Conservation (phyloP, 75 land plant species). For the Ceratopteris richardii region DNA sequence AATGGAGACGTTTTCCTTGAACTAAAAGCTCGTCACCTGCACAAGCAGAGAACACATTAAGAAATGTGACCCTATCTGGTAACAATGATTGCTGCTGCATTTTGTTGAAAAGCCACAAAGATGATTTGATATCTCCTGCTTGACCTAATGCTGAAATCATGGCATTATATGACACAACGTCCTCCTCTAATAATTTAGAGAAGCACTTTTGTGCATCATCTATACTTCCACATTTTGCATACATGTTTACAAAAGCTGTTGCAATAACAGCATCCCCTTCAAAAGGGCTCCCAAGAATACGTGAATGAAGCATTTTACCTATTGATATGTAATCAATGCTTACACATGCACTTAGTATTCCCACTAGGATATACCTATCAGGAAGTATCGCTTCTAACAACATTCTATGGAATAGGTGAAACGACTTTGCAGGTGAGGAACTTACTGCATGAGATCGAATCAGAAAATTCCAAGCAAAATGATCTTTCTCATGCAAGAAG, state of each 20-base stretch:
- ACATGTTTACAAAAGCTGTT: constrained; percentile 40
- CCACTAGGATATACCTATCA: neutral
- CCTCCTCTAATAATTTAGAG: constrained; percentile 16
- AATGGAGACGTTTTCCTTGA: constrained; percentile 1
- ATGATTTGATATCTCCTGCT: constrained; percentile 40
- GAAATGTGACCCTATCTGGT: constrained; percentile 51
- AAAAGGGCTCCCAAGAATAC: constrained; percentile 14
- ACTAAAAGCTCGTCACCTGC: constrained; percentile 10
- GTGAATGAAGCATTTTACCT: constrained; percentile 45
- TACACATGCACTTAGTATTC: neutral
- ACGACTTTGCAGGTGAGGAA: neutral
- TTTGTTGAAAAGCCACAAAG: constrained; percentile 37
- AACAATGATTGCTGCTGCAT: constrained; percentile 60
- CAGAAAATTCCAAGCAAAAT: constrained; percentile 3
- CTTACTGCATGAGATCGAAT: neutral
- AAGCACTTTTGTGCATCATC: constrained; percentile 17
- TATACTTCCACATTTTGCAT: constrained; percentile 33
- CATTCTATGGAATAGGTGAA: constrained; percentile 1
- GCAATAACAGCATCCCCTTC: constrained; percentile 35
- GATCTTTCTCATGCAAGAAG: constrained; percentile 27
- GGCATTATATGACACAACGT: constrained; percentile 40
- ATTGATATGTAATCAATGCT: neutral
- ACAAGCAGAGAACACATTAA: constrained; percentile 46
- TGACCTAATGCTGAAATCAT: constrained; percentile 18
- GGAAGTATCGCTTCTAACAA: neutral